Conservation (phyloP, 345 rosid species). For the Geranium brycei region DNA sequence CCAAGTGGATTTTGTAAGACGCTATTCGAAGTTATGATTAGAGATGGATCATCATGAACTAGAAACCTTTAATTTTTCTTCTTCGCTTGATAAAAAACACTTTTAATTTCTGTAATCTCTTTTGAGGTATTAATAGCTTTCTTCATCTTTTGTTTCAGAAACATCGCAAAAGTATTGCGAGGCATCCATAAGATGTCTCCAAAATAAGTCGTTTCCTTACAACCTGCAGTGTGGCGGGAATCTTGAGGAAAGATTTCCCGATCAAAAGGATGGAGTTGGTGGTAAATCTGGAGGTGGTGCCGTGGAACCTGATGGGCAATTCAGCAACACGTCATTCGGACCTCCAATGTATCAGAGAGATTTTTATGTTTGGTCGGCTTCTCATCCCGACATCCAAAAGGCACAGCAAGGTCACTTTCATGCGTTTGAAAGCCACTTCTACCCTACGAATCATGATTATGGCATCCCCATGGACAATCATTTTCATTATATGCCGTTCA, state of each 20-base stretch:
- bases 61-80: background rate
- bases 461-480: constrained; percentile 15
- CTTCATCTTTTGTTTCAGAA: constrained; percentile 12
- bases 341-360: constrained; percentile 12
- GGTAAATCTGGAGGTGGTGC: constrained; percentile 12
- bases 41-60: background rate
- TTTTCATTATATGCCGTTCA: constrained; percentile 16
- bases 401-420: constrained; percentile 11
- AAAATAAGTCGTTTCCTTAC: constrained; percentile 13
- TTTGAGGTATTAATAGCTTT: background rate
- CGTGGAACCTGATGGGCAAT: constrained; percentile 9
- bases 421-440: constrained; percentile 12
- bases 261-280: constrained; percentile 8
- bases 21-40: too few relatives aligned
- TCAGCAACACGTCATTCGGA: constrained; percentile 4
- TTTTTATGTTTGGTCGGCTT: constrained; percentile 11
- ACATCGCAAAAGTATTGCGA: constrained; percentile 18
- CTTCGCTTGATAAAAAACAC: background rate
- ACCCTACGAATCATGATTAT: constrained; percentile 14
- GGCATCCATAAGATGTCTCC: constrained; percentile 23
- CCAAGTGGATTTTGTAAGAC: too few relatives aligned
- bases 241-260: constrained; percentile 13
- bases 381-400: constrained; percentile 15
- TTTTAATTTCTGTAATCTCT: background rate
- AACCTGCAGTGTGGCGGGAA: constrained; percentile 16